Base-by-base conservation (phyloP, 2,329 filamentous ascomycete genomes). In the Chaetomium sp. region DNA sequence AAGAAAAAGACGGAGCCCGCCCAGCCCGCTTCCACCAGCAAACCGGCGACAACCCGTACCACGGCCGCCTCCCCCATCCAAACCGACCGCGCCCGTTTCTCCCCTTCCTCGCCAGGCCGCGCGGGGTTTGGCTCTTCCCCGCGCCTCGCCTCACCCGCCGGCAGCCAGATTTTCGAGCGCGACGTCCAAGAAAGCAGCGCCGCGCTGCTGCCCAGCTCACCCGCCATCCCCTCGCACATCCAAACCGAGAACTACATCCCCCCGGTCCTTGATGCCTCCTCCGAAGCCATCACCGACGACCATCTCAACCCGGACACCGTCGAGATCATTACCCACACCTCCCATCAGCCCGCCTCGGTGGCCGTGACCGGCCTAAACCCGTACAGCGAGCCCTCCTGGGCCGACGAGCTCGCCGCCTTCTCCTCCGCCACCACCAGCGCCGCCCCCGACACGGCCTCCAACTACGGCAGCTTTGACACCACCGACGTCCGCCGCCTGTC, bases 161-260 rank as follows among this genome's bases (percentile, higher is more conserved):
- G 85, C 31, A 89, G 87, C 4, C 87, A 89, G 71, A 97, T 98
- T 72, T 98, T 98, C 75, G 94, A 98, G 80, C 90, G 94, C 73
- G 92, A 93, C 75, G 94, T 98, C 27, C 94, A 97, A 77, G 93
- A 97, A 73, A 86, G 86, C 65, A 63, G 65, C 72, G 81, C 85
- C 33, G 73, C 85, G 3, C 78, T 87, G n/a, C 80, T 85, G 49
- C 90, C 92, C 66, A 87, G 85, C 67, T 94, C 91, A 3, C 89
- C 91, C 0, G 91, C 92, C n/a, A 95, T 97, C 67, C 94, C 94
- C 3, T 88, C 91, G 8, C 94, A 98, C 74, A 96, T 98, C 72
- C 88, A 93, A 72, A 97, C 92, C 8, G 94, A 98, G 76, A 93
- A 98, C 78, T 87, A 93, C 75, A 97, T 98, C 70, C 94, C 94